A percentile compares a stretch with the other conserved stretches of the same genome.
Conservation (phyloP, 768 basidiomycete species). For the Tulasnella sp. region DNA sequence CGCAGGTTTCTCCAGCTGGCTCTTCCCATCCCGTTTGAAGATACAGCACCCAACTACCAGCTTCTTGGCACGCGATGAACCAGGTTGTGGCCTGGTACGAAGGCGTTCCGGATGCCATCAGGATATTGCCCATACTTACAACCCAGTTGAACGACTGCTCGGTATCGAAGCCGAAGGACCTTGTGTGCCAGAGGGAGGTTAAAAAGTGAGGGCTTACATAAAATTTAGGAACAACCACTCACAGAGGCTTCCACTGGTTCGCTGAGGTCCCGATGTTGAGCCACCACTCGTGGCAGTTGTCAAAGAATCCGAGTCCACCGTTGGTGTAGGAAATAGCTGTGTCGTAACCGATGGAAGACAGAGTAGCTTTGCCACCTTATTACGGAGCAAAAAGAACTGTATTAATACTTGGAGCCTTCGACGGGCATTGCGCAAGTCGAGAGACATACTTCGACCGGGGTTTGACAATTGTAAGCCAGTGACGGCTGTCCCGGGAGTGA, state of each 20-base stretch:
- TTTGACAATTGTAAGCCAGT: not conserved
- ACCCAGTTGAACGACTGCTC: slow-evolving; percentile 11
- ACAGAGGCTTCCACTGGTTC: slow-evolving; percentile 8
- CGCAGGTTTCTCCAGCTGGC: not conserved
- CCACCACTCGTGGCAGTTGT: slow-evolving; percentile 22
- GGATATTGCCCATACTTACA: not conserved
- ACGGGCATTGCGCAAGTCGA: no score
- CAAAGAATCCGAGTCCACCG: not conserved
- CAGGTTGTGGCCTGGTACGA: not conserved
- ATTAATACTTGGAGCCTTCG: not conserved
- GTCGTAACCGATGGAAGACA: not conserved
- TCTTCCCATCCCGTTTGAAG: not conserved
- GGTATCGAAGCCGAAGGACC: slow-evolving; percentile 6
- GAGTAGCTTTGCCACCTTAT: not conserved
- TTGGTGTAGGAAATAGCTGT: not conserved
- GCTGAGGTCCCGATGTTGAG: not conserved
- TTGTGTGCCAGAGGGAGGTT: no score
- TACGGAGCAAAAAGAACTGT: not conserved
- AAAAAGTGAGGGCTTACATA: no score
- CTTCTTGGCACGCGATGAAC: slow-evolving; percentile 18
- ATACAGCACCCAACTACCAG: not conserved
- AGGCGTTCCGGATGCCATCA: slow-evolving; percentile 6
- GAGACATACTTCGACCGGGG: not conserved
- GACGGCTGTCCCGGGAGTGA: slow-evolving; percentile 3
- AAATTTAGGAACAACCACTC: not conserved